Evolutionary conservation across 2,329 filamentous ascomycete genomes (phyloP).

Genomic region (Fusarium udum): DNA sequence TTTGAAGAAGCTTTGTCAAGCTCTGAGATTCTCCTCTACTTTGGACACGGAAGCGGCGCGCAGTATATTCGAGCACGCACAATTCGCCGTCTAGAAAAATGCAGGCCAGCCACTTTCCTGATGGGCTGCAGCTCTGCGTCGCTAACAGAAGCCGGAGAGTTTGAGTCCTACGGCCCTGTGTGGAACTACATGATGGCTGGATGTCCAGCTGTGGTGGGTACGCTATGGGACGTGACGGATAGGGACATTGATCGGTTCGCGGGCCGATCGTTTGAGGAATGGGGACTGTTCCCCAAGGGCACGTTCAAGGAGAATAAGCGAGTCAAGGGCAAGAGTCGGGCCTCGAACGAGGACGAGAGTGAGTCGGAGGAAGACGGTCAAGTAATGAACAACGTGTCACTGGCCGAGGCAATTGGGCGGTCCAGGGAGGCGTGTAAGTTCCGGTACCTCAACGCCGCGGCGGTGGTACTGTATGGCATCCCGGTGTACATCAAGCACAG

Average conservation of each 20-base stretch:
- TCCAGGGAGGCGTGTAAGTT: conserved; percentile 85
- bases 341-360: conserved; percentile 37
- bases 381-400: conserved; percentile 56
- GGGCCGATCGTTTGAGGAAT: conserved; percentile 79
- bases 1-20: conserved; percentile 74
- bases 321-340: conserved; percentile 43
- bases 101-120: conserved; percentile 80
- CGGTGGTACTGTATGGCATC: conserved; percentile 93
- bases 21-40: conserved; percentile 85
- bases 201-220: conserved; percentile 86
- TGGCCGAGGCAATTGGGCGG: conserved; percentile 83
- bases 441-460: conserved; percentile 91
- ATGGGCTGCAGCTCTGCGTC: conserved; percentile 94
- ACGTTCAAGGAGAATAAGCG: conserved; percentile 52
- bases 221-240: conserved; percentile 97
- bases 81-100: conserved; percentile 79
- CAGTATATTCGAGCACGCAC: conserved; percentile 92
- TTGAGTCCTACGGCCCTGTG: conserved; percentile 90
- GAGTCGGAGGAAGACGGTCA: conserved; percentile 38
- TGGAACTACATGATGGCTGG: conserved; percentile 93
- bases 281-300: conserved; percentile 75
- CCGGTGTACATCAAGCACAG: conserved; percentile 77
- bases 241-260: conserved; percentile 96
- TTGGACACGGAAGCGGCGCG: conserved; percentile 93
- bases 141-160: conserved; percentile 80